A percentile compares a stretch with the other conserved stretches of the same genome.
Conservation (phyloP, 805 yeast species). For the Helenozyma baotianmanensis region DNA sequence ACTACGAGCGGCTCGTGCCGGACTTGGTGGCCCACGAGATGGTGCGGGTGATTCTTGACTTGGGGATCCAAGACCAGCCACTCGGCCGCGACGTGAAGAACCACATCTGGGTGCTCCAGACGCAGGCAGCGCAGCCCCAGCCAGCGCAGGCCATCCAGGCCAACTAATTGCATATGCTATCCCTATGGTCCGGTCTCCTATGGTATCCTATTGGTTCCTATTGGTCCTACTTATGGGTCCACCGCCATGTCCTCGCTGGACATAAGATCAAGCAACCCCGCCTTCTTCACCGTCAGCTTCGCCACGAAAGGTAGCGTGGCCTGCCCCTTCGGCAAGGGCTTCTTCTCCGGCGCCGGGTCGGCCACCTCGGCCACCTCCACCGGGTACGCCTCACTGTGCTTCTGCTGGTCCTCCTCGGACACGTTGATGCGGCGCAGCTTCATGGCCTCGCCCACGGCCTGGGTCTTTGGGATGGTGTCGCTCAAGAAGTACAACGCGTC, state of each 20-base stretch:
- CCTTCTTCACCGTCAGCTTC: constrained; percentile 20
- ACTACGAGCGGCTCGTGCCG: constrained; percentile 39
- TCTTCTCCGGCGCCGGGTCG: constrained; percentile 1
- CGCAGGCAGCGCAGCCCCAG: constrained; percentile 3
- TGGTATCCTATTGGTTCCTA: too few species aligned
- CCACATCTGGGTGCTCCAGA: constrained; percentile 28
- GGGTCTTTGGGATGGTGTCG: constrained; percentile 64
- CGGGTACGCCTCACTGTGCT: constrained; percentile 3
- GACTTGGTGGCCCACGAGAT: constrained; percentile 35
- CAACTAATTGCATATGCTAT: background rate
- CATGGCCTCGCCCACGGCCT: constrained; percentile 45
- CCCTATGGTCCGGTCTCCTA: too few species aligned
- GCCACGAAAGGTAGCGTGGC: constrained; percentile 27
- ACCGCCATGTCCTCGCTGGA: constrained; percentile 15
- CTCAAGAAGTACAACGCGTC: constrained; percentile 60
- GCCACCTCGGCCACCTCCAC: constrained; percentile 4
- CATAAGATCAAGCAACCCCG: constrained; percentile 32
- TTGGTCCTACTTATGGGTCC: too few species aligned
- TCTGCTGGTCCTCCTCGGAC: constrained; percentile 11
- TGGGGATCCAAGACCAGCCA: constrained; percentile 22
- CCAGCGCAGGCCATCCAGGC: background rate
- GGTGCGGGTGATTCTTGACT: constrained; percentile 22
- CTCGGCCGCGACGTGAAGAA: constrained; percentile 24
- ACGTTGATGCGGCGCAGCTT: constrained; percentile 35
- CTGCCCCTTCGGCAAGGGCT: constrained; percentile 37